Evolutionary conservation across 164 flowering plant genomes (phyloP), one percentile per base, ranked within the genome.

Genomic region (Warburgia ugandensis): DNA sequence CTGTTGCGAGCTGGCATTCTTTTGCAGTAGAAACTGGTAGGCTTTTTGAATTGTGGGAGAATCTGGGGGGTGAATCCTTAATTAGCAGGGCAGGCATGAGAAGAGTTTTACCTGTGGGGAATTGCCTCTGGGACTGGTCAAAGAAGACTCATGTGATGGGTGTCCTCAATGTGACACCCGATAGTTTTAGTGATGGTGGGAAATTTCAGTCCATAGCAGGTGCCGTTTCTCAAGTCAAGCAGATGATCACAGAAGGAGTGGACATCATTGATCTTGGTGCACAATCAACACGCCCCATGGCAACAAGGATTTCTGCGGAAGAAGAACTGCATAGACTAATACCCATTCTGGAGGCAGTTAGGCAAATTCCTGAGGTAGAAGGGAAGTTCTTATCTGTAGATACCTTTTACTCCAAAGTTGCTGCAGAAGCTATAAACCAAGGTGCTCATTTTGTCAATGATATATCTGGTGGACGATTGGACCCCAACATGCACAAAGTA

Each of bases 181-280:
- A 88, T 67, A 94, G 97, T 68, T 88, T 89, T 57, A 84, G 97
- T 36, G 99, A 94, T 62, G 97, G 99, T 28, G 97, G 97, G 1
- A 80, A 73, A 56, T 89, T 74, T 60, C 73, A 63, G 40, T 68
- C 83, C 8, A 71, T 79, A n/a, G 80, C 74, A 6, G 60, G 70
- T 59, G 96, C 94, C 28, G 74, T 86, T 62, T 68, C 90, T 52
- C 94, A 77, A 44, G 92, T 79, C 14, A 75, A 59, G 7, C 61
- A 51, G 28, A 77, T 89, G 92, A 54, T 86, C 43, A 73, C 76
- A 32, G 87, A 80, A 66, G 99, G 96, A 14, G 92, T 80, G 11
- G 92, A 94, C 61, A 89, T 94, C 25, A 83, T 94, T 44, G 97
- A 94, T 62, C 58, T 94, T 17, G 99, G 97, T 55, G 92, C 96